Evolutionary conservation across 2,329 filamentous ascomycete species (phyloP), one percentile per base, ranked within the genome.

Genomic region (Hypocreales sp.): DNA sequence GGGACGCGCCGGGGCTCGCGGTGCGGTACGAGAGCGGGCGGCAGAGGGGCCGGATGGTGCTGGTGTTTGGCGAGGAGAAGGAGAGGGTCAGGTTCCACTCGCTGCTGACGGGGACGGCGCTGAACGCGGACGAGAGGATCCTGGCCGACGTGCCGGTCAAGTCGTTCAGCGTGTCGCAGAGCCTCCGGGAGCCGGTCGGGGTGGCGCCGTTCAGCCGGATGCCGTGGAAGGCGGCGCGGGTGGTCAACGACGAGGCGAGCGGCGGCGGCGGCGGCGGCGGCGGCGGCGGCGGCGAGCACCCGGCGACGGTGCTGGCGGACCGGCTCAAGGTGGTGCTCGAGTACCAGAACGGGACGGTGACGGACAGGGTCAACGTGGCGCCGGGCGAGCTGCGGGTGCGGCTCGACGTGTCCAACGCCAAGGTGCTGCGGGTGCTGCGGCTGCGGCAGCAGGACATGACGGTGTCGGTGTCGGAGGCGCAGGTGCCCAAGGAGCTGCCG

Each of bases 281-380:
- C n/a, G n/a, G n/a, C n/a, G 56, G 66, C 21, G 73, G 74, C 27
- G 50, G 46, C 22, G 71, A 72, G 19, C 58, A 63, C 19, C 60
- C 72, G 1, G 66, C 69, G 3, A 82, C 79, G 0, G 73, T 92
- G 16, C 62, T 86, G 28, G 81, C 82, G 1, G 78, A 90, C 41
- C 69, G 68, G 39, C 56, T 93, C 34, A 71, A 83, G 16, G 63
- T 92, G 12, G 66, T 92, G 28, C 62, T 81, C 18, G 74, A 83
- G 31, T 81, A 79, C 37, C 70, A 78, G 34, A 72, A 76, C 38
- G 81, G 83, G 26, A 81, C 75, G 22, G 60, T 92, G 11, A 82
- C 80, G 2, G 86, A 94, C 51, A 71, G 84, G 20, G 63, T 93
- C 44, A 92, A 92, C 39, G 62, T 92, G 40, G 75, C 65, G 2